Conservation (phyloP, 2,329 filamentous ascomycete species). For the Alternaria solani region DNA sequence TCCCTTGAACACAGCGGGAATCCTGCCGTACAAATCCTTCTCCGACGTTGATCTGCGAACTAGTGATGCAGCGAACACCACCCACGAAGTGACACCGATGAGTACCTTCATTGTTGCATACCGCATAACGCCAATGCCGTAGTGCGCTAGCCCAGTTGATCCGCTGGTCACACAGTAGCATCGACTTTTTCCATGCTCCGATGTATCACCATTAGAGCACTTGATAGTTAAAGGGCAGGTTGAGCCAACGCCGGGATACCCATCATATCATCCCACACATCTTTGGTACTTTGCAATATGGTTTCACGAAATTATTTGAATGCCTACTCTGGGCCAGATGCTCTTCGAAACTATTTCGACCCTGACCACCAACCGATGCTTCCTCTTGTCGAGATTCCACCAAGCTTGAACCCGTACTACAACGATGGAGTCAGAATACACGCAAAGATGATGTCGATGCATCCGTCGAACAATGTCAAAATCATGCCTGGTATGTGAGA, state of each 20-base stretch:
- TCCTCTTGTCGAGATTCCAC: constrained; percentile 68
- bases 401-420: constrained; percentile 64
- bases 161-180: not conserved
- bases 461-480: constrained; percentile 72
- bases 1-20: not conserved
- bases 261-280: not conserved
- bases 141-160: not conserved
- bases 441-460: constrained; percentile 72
- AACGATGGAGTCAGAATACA: constrained; percentile 68
- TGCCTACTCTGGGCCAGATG: constrained; percentile 66
- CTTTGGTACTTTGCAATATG: constrained; percentile 11
- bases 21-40: not conserved
- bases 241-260: not conserved
- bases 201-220: not conserved
- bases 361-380: constrained; percentile 66
- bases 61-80: not conserved
- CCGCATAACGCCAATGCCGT: not conserved
- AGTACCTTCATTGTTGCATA: constrained; percentile 1
- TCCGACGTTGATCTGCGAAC: not conserved
- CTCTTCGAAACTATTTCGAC: constrained; percentile 66
- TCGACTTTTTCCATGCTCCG: not conserved
- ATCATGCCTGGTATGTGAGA: constrained; percentile 62
- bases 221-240: constrained; percentile 3
- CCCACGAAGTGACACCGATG: constrained; percentile 12
- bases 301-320: constrained; percentile 49